Evolutionary conservation across 108 stramenopile genomes (phyloP), one percentile per base, ranked within the genome.

Genomic region (Stephanodiscus triporus): DNA sequence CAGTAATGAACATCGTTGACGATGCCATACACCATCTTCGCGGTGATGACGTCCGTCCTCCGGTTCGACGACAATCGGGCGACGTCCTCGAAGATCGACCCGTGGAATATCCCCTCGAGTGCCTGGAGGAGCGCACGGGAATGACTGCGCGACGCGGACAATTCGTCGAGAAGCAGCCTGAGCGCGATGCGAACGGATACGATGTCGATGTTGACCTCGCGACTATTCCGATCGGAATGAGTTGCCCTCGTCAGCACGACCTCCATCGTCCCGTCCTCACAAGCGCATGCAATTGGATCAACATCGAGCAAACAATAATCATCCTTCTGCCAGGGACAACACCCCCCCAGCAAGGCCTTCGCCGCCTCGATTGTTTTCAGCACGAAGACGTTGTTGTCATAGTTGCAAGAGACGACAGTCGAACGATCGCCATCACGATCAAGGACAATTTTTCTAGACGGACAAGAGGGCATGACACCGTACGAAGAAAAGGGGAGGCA

Each of bases 1-100:
- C 79, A 40, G 26, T 45, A 45, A 45, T 83, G 70, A 2, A 56
- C 40, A 59, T 88, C 84, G 47, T 88, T 85, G 20, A 88, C 83
- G 13, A 80, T 72, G 42, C 68, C 48, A 57, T 88, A 88, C 24
- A 88, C 73, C 54, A 76, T 71, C 23, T 73, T 77, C 2, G 84
- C 78, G 42, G 83, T 81, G 23, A 88, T 76, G n/a, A 71, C 8
- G 37, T 68, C 43, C 14, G 2, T 16, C 43, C 13, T 45, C 43
- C 40, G 22, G 22, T 54, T 42, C 11, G 47, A 53, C 14, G 13
- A 57, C 43, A 66, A 73, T 22, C 24, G 57, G 9, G 73, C 66
- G 22, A 73, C 50, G 68, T 73, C 67, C n/a, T 68, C 65, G 24
- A 73, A 73, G 67, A 68, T 58, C 9, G 73, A 68, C 48, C 67